Base-by-base conservation (phyloP, 768 basidiomycete species). In the Boletus pseudo-olivaceus region DNA sequence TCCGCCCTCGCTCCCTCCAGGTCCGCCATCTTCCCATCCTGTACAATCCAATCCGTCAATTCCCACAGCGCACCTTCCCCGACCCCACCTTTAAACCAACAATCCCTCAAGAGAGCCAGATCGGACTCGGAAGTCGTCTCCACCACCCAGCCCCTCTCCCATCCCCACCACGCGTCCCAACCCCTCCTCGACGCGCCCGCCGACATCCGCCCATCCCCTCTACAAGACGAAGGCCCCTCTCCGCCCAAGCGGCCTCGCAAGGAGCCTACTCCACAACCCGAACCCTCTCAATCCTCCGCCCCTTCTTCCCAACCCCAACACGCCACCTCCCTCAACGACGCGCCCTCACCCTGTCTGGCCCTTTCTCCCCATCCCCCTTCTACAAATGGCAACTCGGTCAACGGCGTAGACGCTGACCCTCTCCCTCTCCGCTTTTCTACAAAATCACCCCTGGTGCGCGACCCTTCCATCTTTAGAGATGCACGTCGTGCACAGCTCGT, bases 171-270 rank as follows among this genome's bases (percentile, higher is more conserved):
- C 40, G 63, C 67, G 33, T 62, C 62, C 7, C 60, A 64, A 19
- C 63, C 67, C 29, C 46, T 64, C 11, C 62, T 73, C 32, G 74
- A 71, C 44, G 65, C 67, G 57, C 67, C 71, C 33, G 62, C 63
- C 54, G 82, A 86, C 61, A 74, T 79, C 40, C 74, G 72, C 27
- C 76, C 75, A 64, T 62, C 64, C 35, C 72, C 75, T 30, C 74
- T 79, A 3, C 78, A 79, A 42, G 84, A 83, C 34, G 83, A 83
- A 29, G 81, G 80, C 4, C 84, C 86, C 5, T 84, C 87, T 2
- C 86, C 87, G 7, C 72, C 78, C n/a, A 91, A 91, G 68, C 85
- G 88, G 37, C 71, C 76, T 26, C 85, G 90, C 27, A 84, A 76
- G 43, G 87, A 88, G 23, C 71, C 72, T 14, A 60, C 56, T 23